These are phyloP conservation scores for Bauhinia variegata DNA, from an alignment of 306 rosid species.

Conservation along the genomic window DNA sequence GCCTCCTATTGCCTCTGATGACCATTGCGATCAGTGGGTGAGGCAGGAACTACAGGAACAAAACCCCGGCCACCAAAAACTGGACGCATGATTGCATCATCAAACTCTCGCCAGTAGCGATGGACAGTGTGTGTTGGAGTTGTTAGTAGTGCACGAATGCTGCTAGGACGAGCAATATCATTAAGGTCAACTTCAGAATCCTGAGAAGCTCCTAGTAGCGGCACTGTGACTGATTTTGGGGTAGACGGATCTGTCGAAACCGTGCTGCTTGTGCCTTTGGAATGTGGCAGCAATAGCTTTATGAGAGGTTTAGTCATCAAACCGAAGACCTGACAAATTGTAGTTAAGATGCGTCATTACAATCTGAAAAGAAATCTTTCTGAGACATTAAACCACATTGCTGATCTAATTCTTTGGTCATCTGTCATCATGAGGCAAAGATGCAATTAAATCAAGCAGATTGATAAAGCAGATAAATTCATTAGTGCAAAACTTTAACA, in stretches of 20 bases:
- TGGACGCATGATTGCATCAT: conserved; percentile 88
- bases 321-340: conserved; percentile 78
- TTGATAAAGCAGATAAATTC: not conserved
- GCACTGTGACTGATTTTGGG: conserved; percentile 62
- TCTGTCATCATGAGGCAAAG: not conserved
- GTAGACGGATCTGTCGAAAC: conserved; percentile 49
- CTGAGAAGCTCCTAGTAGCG: conserved; percentile 64
- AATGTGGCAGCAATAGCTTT: conserved; percentile 62
- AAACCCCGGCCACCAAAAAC: conserved; percentile 96
- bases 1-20: conserved; percentile 52
- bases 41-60: conserved; percentile 70
- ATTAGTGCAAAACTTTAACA: not conserved
- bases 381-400: not conserved
- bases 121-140: conserved; percentile 87
- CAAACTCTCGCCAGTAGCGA: conserved; percentile 87
- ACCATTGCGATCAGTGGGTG: conserved; percentile 54
- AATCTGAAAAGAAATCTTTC: not conserved
- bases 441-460: not conserved
- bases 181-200: conserved; percentile 65
- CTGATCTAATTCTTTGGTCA: not conserved
- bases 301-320: conserved; percentile 92
- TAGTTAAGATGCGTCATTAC: conserved; percentile 25
- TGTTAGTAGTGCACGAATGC: conserved; percentile 68
- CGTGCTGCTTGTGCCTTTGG: conserved; percentile 63
- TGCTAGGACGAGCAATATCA: conserved; percentile 47